phyloP scores from a whole-genome alignment of 345 rosid genomes.

The Luvunga scandens region DNA sequence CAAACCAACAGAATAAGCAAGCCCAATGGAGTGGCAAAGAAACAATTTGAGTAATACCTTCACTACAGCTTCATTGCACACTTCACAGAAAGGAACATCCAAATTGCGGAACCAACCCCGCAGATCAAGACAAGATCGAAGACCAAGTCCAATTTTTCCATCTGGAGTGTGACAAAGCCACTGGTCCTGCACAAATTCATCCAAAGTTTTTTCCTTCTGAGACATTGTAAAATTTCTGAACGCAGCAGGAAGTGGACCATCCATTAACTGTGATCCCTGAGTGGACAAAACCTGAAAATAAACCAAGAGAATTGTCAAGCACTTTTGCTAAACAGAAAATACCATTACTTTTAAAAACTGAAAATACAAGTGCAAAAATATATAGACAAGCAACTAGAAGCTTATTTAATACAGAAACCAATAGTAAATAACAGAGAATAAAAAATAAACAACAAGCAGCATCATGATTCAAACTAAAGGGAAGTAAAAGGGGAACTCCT shows the following conservation, averaged over 20 bases:
- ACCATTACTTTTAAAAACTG: background rate
- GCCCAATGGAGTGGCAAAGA: background rate
- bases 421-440: background rate
- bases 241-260: slow-evolving; percentile 55
- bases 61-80: slow-evolving; percentile 87
- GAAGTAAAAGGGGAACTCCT: background rate
- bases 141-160: slow-evolving; percentile 71
- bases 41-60: slow-evolving; percentile 49
- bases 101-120: slow-evolving; percentile 75
- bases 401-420: background rate
- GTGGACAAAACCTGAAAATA: slow-evolving; percentile 40
- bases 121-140: slow-evolving; percentile 79
- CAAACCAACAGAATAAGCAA: background rate
- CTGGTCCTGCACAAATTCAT: slow-evolving; percentile 63
- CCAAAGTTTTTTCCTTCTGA: slow-evolving; percentile 79
- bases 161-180: slow-evolving; percentile 70
- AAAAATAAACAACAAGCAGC: background rate
- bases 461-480: background rate
- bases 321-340: too few relatives aligned
- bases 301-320: slow-evolving; percentile 15
- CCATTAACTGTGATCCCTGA: slow-evolving; percentile 41
- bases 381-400: background rate
- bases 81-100: slow-evolving; percentile 74
- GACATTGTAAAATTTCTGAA: slow-evolving; percentile 75
- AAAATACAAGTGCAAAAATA: background rate